Base-by-base conservation (phyloP, 352 stramenopile species). In the Halophytophthora batemanensis region DNA sequence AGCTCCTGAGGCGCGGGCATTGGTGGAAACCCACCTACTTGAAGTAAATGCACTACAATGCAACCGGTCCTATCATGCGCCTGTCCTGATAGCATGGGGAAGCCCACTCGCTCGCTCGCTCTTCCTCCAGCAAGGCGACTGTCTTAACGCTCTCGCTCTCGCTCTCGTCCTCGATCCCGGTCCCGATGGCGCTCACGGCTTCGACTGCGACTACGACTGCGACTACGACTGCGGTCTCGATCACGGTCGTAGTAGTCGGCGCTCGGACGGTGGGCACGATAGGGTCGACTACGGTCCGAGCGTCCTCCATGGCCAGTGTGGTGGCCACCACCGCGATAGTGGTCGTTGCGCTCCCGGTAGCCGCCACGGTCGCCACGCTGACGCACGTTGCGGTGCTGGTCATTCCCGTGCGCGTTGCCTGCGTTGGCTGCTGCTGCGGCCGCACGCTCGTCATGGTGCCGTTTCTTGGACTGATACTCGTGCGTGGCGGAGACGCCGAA, bases 401-500 rank as follows among this genome's bases (percentile, higher is more conserved):
- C 62, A 35, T 48, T 51, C 25, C 33, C 48, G 29, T 72, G 67
- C n/a, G 36, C 18, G 37, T 40, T 63, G 28, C 58, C 28, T 12
- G 51, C 45, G 14, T 71, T 71, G 1, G 36, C 54, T 3, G 55
- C 57, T 2, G 61, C 66, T 1, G 54, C 69, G 18, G 77, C 80
- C 12, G 74, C 70, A 49, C 79, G 79, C 21, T 93, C 81, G 58
- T 87, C 83, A 22, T 88, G 78, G 31, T 90, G 74, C 4, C 84
- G 74, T 63, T 94, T 94, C 54, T 94, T 94, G 0, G 77, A 89
- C 59, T 94, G 84, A 40, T 94, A 94, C 35, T 92, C 84, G 42
- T 94, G 84, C 5, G 65, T 90, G 13, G 82, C 92, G 7, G 82
- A 83, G 4, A 94, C 84, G n/a, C 60, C 66, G 36, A 94, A 94